These are phyloP conservation scores for Rhizoclosmatium globosum DNA, from an alignment of 192 early-diverging fungal genomes.

Conservation along the genomic window DNA sequence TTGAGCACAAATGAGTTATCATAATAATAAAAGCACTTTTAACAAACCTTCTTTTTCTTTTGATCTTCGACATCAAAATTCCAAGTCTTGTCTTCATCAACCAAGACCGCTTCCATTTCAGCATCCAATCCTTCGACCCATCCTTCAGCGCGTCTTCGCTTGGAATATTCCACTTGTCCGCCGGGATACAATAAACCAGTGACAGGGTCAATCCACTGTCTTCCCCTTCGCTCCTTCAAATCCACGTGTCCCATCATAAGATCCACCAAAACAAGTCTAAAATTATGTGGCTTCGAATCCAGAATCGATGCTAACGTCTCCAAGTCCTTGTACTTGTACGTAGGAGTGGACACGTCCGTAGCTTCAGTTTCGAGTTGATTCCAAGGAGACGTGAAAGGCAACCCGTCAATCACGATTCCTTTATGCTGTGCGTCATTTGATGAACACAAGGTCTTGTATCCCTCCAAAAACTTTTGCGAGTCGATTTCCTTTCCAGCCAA, in stretches of 20 bases:
- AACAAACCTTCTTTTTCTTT: background rate
- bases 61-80: conserved; percentile 27
- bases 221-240: conserved; percentile 39
- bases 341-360: background rate
- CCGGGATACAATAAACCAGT: conserved; percentile 54
- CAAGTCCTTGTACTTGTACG: conserved; percentile 26
- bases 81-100: conserved; percentile 38
- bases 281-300: conserved; percentile 12
- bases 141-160: conserved; percentile 45
- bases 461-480: conserved; percentile 28
- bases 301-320: conserved; percentile 13
- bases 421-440: conserved; percentile 39
- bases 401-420: conserved; percentile 49
- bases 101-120: conserved; percentile 25
- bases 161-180: conserved; percentile 52
- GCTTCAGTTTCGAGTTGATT: background rate
- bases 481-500: conserved; percentile 33
- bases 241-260: conserved; percentile 48
- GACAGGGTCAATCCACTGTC: conserved; percentile 53
- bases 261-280: conserved; percentile 43
- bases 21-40: background rate
- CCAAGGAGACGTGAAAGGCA: conserved; percentile 30
- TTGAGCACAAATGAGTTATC: conserved; percentile 7
- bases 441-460: conserved; percentile 21
- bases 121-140: conserved; percentile 40